Base-by-base conservation (phyloP, 2,329 filamentous ascomycete genomes). In the Microdochium trichocladiopsis region DNA sequence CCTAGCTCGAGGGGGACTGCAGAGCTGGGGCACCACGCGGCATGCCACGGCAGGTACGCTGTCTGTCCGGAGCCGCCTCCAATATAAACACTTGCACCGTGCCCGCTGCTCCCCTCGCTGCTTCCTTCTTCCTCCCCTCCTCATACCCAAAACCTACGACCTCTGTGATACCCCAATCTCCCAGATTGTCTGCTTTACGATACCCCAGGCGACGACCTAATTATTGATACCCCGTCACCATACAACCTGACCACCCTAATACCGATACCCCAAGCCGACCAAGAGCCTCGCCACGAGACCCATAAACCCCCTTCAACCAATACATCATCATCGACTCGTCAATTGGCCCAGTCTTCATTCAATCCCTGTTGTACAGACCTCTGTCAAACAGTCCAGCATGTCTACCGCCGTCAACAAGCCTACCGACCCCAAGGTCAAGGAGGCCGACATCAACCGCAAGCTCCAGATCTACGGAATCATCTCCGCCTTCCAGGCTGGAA, bases 391-490 rank as follows among this genome's bases (percentile, higher is more conserved):
- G 8, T 12, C 16, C n/a, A 45, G 10, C 41, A 45, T 45, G 41
- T 22, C 41, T 22, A 3, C 69, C 14, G 62, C 61, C 58, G 87
- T 93, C 64, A 92, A 94, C 70, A 82, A 79, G 61, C 89, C 90
- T 28, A 86, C 82, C 56, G 80, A 94, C 69, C 63, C 79, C 55
- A 85, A 87, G 74, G 70, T 81, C 69, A 93, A 92, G 79, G 90
- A 95, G 75, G 80, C 80, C 60, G 86, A 96, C 68, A 86, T 97
- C 72, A 94, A 94, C 72, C 83, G 85, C 68, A 99, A 99, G 77
- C 84, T 99, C 50, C 92, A 96, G 72, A 73, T 97, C 36, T 99
- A 95, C 65, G 94, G 93, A 64, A 96, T 97, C 70, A 82, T 86
- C 72, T 72, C 69, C 77, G 93, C 91, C 50, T 96, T 97, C 70